phyloP scores from a whole-genome alignment of 2,329 filamentous ascomycete genomes.

The Sclerotinia sclerotiorum region DNA sequence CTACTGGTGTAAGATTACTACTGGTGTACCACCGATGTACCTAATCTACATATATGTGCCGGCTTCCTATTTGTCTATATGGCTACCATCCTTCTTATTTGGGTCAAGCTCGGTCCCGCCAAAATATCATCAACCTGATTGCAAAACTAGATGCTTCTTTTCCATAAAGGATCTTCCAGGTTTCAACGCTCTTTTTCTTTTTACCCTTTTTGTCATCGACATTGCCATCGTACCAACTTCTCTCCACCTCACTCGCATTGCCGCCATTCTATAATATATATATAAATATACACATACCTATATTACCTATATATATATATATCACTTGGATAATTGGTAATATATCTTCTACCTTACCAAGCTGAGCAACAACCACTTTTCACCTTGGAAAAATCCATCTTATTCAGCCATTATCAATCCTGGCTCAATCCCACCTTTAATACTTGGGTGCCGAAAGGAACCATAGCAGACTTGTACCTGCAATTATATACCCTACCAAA shows the following conservation, averaged over 20 bases:
- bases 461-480: not conserved
- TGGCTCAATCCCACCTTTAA: not conserved
- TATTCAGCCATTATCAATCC: constrained; percentile 10
- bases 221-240: not conserved
- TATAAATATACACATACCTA: no score
- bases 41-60: not conserved
- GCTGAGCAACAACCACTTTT: not conserved
- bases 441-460: not conserved
- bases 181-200: not conserved
- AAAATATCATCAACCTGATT: not conserved
- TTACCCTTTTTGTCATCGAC: not conserved
- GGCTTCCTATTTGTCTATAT: no score
- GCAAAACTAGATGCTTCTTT: constrained; percentile 5
- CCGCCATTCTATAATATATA: not conserved
- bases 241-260: not conserved
- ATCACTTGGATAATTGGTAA: not conserved
- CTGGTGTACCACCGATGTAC: not conserved
- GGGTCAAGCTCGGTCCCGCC: not conserved
- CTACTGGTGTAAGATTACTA: no score
- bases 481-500: not conserved
- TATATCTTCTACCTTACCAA: not conserved
- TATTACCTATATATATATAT: not conserved
- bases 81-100: not conserved
- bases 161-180: not conserved
- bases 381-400: not conserved